phyloP scores from a whole-genome alignment of 1,284 basidiomycete species.

The Cryptococcus amylolentus region DNA sequence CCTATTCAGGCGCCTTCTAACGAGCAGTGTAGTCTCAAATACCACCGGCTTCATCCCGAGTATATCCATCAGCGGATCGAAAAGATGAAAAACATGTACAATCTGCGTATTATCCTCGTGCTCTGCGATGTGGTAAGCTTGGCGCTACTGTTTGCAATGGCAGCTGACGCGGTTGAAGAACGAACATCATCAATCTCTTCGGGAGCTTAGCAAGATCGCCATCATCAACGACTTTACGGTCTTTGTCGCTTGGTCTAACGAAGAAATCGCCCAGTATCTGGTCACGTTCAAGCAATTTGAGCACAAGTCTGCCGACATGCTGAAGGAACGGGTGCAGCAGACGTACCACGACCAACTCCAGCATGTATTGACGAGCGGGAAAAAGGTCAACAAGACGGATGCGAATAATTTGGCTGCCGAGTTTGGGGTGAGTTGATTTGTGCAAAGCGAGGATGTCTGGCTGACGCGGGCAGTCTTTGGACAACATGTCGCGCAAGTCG shows the following conservation, averaged over 20 bases:
- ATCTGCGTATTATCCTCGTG: conserved; percentile 80
- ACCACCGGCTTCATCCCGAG: conserved; percentile 96
- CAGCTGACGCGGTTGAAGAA: too few species aligned
- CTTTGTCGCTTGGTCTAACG: conserved; percentile 82
- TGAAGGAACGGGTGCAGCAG: conserved; percentile 89
- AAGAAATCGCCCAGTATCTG: conserved; percentile 90
- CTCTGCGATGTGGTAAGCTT: conserved; percentile 78
- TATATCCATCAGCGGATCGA: conserved; percentile 91
- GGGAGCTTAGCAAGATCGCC: conserved; percentile 89
- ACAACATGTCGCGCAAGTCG: conserved; percentile 68
- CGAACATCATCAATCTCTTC: conserved; percentile 84
- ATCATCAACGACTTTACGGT: conserved; percentile 90
- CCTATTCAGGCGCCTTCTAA: not conserved
- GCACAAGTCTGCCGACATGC: conserved; percentile 85
- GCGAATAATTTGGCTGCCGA: conserved; percentile 87
- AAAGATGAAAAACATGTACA: conserved; percentile 75
- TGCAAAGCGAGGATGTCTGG: not conserved
- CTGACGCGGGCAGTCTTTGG: conserved; percentile 62
- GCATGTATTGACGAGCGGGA: conserved; percentile 81
- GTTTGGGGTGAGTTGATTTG: conserved; percentile 70
- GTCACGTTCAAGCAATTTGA: conserved; percentile 90
- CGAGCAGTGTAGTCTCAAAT: conserved; percentile 64
- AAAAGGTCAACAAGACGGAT: conserved; percentile 96
- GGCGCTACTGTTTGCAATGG: too few species aligned
- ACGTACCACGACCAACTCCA: conserved; percentile 79